These are phyloP conservation scores for Euphorbia peplus DNA, from an alignment of 345 rosid genomes.

Conservation along the genomic window DNA sequence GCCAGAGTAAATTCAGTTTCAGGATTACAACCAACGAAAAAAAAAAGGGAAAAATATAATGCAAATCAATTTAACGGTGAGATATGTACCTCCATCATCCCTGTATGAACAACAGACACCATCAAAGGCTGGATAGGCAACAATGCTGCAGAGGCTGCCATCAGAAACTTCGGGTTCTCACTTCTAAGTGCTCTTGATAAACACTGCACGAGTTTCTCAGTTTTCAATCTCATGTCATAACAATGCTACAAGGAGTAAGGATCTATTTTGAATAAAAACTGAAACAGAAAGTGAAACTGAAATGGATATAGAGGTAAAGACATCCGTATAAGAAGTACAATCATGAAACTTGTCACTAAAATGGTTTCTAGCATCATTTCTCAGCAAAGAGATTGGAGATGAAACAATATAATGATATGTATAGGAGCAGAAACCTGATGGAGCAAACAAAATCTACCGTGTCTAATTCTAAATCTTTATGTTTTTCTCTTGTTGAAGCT, in stretches of 20 bases:
- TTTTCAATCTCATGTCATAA: not conserved
- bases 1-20: not conserved
- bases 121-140: slow-evolving; percentile 90
- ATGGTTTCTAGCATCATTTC: not conserved
- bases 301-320: not conserved
- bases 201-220: slow-evolving; percentile 46
- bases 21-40: not conserved
- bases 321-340: not conserved
- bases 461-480: not conserved
- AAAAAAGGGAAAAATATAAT: not conserved
- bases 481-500: not conserved
- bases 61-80: not conserved
- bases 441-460: not conserved
- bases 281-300: too few relatives aligned
- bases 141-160: slow-evolving; percentile 86
- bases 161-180: slow-evolving; percentile 87
- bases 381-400: not conserved
- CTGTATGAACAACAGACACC: slow-evolving; percentile 91
- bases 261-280: not conserved
- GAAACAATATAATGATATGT: too few relatives aligned
- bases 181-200: slow-evolving; percentile 76
- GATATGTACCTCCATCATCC: slow-evolving; percentile 86
- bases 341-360: not conserved
- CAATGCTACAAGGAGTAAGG: not conserved
- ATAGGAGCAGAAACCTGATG: too few relatives aligned